Conservation (phyloP, 257 asterid genomes). For the Verbena officinalis region DNA sequence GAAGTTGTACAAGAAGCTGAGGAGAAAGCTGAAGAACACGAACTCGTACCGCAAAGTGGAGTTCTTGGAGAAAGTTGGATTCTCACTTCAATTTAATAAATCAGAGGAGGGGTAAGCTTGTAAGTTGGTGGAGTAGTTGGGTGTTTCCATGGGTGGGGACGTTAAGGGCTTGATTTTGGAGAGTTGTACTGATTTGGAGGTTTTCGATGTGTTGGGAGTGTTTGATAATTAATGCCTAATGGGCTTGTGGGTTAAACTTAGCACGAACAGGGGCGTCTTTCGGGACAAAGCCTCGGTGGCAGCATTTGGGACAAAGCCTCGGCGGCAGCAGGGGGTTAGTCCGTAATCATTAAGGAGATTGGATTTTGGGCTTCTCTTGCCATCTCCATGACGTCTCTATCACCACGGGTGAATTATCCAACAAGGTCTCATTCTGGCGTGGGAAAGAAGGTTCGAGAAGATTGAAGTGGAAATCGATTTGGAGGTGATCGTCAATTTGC, state of each 20-base stretch:
- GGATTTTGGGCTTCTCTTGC: too few relatives aligned
- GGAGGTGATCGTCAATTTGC: too few relatives aligned
- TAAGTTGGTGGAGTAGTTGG: slow-evolving; percentile 53
- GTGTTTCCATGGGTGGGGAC: slow-evolving; percentile 58
- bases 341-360: too few relatives aligned
- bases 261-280: too few relatives aligned
- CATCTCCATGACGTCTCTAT: too few relatives aligned
- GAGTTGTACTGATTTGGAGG: slow-evolving; percentile 59
- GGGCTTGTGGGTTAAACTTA: slow-evolving; percentile 64
- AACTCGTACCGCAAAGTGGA: slow-evolving; percentile 46
- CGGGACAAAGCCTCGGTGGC: too few relatives aligned
- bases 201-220: slow-evolving; percentile 66
- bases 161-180: slow-evolving; percentile 63
- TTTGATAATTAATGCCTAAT: slow-evolving; percentile 58
- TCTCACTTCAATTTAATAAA: slow-evolving; percentile 30
- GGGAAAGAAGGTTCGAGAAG: too few relatives aligned
- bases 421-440: too few relatives aligned
- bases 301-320: too few relatives aligned
- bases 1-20: slow-evolving; percentile 44
- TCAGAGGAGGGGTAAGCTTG: slow-evolving; percentile 40
- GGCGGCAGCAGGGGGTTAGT: too few relatives aligned
- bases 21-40: slow-evolving; percentile 49
- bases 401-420: too few relatives aligned
- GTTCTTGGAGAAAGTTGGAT: slow-evolving; percentile 47
- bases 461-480: too few relatives aligned